Evolutionary conservation across 768 basidiomycete species (phyloP).

Genomic region (Fomitopsis pulvina): DNA sequence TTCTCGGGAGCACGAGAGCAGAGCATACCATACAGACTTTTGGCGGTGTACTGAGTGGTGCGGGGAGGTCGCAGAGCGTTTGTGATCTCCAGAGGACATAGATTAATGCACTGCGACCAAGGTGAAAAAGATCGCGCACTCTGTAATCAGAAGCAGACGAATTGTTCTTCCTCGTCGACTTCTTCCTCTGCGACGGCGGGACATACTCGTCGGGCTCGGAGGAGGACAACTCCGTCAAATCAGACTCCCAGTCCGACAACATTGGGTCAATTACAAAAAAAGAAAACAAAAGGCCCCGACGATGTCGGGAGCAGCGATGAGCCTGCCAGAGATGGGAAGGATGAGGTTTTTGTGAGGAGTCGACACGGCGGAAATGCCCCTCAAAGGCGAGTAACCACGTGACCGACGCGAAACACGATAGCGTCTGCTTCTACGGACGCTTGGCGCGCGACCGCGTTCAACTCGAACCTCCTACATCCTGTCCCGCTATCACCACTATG

Average conservation of each 20-base stretch:
- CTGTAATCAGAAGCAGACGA: constrained; percentile 21
- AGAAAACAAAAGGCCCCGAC: too few relatives aligned
- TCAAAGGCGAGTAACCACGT: neutral
- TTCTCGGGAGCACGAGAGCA: neutral
- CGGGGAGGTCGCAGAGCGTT: constrained; percentile 32
- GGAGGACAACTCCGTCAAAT: constrained; percentile 42
- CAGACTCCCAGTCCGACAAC: constrained; percentile 36
- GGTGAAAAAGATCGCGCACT: constrained; percentile 6
- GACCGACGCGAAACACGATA: constrained; percentile 2
- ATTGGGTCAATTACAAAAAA: neutral
- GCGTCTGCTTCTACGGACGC: too few relatives aligned
- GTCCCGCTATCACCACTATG: constrained; percentile 38
- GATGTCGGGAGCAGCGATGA: too few relatives aligned
- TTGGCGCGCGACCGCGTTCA: neutral
- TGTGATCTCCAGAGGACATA: constrained; percentile 12
- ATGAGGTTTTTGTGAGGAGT: too few relatives aligned
- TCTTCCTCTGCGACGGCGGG: constrained; percentile 18
- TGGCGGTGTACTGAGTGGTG: constrained; percentile 34
- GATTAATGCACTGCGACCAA: constrained; percentile 10
- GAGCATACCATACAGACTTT: constrained; percentile 36
- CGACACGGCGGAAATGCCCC: neutral
- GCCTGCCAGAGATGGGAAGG: too few relatives aligned
- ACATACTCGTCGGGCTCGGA: constrained; percentile 33
- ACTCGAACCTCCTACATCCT: neutral
- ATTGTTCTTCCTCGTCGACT: constrained; percentile 21